Base-by-base conservation (phyloP, 2,329 filamentous ascomycete genomes). In the Eutypa lata region DNA sequence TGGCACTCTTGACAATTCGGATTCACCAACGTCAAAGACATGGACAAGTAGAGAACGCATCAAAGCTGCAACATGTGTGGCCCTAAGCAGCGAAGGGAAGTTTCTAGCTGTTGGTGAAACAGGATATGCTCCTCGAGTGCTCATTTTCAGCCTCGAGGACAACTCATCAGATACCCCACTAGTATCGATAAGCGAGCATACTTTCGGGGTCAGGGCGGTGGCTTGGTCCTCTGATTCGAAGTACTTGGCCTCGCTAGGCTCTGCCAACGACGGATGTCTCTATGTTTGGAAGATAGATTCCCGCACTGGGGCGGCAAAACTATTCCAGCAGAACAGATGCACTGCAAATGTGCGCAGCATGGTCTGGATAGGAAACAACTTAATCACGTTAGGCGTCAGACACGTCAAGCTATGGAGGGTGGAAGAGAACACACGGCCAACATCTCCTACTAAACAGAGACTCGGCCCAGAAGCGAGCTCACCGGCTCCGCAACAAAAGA, bases 371-470 rank as follows among this genome's bases (percentile, higher is more conserved):
- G 92, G 92, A 11, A 88, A 80, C 60, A 89, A 74, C 60, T 79
- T 99, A 49, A 78, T 99, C 53, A 97, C 93, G 56, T 83, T 94
- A 22, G 94, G 94, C 14, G 88, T 94, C 49, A 85, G 94, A 24
- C 93, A 97, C 72, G 84, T 97, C 69, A 97, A 97, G 71, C 82
- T 95, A 48, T 99, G 94, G 94, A 87, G 87, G 60, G 80, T 94
- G 11, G 89, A 94, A 35, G 90, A 93, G 24, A 73, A 11, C 18
- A 16, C 63, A 64, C 52, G 76, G 42, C 73, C 78, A 18, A 72
- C 73, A 5, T 88, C 88, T 21, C 87, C 89, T 1, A 75, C 79
- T 8, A 90, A 90, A 66, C 70, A 80, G 64, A 82, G 80, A 57
- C 79, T 83, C 54, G 66, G 72, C 19, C 68, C 69, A 48, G 82